Conservation (phyloP, 2,329 filamentous ascomycete species). For the Colletotrichum australisinense region DNA sequence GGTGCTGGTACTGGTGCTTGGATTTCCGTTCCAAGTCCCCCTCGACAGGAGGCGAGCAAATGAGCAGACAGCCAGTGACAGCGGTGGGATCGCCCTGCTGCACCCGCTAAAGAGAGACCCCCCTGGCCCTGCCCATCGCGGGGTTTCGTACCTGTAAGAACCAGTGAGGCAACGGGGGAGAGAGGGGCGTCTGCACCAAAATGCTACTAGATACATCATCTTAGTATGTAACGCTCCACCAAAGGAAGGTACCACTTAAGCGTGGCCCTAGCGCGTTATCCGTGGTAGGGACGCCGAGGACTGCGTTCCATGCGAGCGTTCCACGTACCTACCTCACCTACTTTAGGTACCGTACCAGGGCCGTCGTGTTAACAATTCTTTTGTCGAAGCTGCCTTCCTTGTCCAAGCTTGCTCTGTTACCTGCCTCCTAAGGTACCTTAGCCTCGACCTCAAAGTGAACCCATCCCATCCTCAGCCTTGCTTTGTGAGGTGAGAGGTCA, state of each 20-base stretch:
- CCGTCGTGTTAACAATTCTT: constrained; percentile 32
- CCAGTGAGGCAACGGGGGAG: constrained; percentile 18
- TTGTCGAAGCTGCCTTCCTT: constrained; percentile 4
- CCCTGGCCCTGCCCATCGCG: constrained; percentile 34
- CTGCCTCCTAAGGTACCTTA: not conserved
- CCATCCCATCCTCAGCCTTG: constrained; percentile 20
- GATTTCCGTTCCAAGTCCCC: not conserved
- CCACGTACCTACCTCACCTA: not conserved
- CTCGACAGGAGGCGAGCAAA: constrained; percentile 11
- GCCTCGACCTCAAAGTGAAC: constrained; percentile 22
- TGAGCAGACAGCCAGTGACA: constrained; percentile 12
- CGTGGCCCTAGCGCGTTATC: constrained; percentile 24
- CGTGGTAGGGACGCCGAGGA: constrained; percentile 10
- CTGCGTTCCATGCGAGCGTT: not conserved
- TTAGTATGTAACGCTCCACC: not conserved
- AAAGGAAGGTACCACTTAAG: constrained; percentile 22
- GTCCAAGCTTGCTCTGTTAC: not conserved
- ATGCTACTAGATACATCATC: constrained; percentile 21
- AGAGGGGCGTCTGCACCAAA: not conserved
- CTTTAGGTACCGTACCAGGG: not conserved
- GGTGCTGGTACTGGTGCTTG: not conserved
- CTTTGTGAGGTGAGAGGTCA: not conserved
- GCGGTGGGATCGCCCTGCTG: constrained; percentile 32
- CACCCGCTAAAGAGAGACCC: constrained; percentile 30
- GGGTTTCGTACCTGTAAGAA: constrained; percentile 31